A percentile compares a stretch with the other conserved stretches of the same genome.
phyloP scores from a whole-genome alignment of 352 stramenopile genomes.

The Pythium oligandrum region DNA sequence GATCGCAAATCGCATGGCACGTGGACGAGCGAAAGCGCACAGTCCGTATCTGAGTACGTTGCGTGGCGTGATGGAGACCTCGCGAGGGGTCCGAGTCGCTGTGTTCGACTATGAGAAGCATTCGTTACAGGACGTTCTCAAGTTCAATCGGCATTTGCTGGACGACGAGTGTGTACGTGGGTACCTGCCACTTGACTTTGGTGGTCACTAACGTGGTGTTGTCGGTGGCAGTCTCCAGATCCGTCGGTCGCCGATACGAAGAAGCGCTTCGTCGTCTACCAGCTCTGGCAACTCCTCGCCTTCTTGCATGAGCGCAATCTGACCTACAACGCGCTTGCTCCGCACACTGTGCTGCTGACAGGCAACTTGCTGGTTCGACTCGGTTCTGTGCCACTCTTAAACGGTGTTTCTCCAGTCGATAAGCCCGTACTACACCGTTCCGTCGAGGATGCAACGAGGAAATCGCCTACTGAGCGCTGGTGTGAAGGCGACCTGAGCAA shows the following conservation, averaged over 20 bases:
- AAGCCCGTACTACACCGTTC: not conserved
- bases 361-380: slow-evolving; percentile 53
- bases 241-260: slow-evolving; percentile 44
- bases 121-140: slow-evolving; percentile 64
- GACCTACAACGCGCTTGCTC: slow-evolving; percentile 34
- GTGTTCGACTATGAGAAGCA: slow-evolving; percentile 68
- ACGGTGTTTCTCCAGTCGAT: not conserved
- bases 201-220: not conserved
- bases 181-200: not conserved
- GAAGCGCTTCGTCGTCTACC: slow-evolving; percentile 65
- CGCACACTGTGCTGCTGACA: slow-evolving; percentile 36
- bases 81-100: slow-evolving; percentile 20
- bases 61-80: slow-evolving; percentile 26
- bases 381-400: slow-evolving; percentile 24
- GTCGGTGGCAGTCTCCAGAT: slow-evolving; percentile 17
- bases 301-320: slow-evolving; percentile 42
- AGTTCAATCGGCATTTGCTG: slow-evolving; percentile 61
- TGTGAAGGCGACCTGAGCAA: slow-evolving; percentile 85
- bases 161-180: slow-evolving; percentile 27
- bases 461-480: slow-evolving; percentile 86
- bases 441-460: slow-evolving; percentile 12
- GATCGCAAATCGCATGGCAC: slow-evolving; percentile 16
- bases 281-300: slow-evolving; percentile 39
- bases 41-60: slow-evolving; percentile 31
- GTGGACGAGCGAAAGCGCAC: slow-evolving; percentile 20